These are phyloP conservation scores for Xanthoconium purpureum DNA, from an alignment of 768 basidiomycete species.

Conservation along the genomic window DNA sequence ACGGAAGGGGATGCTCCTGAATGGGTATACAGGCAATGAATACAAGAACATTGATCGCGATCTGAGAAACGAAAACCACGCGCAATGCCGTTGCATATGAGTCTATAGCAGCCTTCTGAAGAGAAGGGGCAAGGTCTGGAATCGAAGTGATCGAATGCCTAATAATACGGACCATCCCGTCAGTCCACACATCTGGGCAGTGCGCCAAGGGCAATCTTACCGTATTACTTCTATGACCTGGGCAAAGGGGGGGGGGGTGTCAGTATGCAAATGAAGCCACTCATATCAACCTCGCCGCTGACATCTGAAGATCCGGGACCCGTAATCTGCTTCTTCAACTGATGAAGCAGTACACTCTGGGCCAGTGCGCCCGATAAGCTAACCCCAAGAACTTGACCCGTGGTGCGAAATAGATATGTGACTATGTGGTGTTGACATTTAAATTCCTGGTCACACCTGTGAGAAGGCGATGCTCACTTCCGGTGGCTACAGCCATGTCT, in stretches of 20 bases:
- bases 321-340: slow-evolving; percentile 70
- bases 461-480: slow-evolving; percentile 56
- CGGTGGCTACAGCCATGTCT: slow-evolving; percentile 86
- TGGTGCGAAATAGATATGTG: slow-evolving; percentile 90
- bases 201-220: slow-evolving; percentile 32
- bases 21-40: slow-evolving; percentile 73
- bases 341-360: slow-evolving; percentile 70
- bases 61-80: slow-evolving; percentile 80
- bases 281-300: slow-evolving; percentile 35
- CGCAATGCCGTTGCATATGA: slow-evolving; percentile 79
- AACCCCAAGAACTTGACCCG: slow-evolving; percentile 94
- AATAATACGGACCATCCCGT: slow-evolving; percentile 10
- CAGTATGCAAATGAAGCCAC: slow-evolving; percentile 14
- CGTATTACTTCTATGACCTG: slow-evolving; percentile 75
- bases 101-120: slow-evolving; percentile 61
- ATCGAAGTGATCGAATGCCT: slow-evolving; percentile 76
- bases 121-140: slow-evolving; percentile 52
- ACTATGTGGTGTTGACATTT: slow-evolving; percentile 45
- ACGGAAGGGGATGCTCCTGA: slow-evolving; percentile 66
- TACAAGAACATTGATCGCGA: slow-evolving; percentile 60
- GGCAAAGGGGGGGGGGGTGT: slow-evolving; percentile 24
- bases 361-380: slow-evolving; percentile 81
- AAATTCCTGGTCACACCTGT: slow-evolving; percentile 6
- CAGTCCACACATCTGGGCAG: slow-evolving; percentile 13
- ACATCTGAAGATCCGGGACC: slow-evolving; percentile 75